A percentile compares a stretch with the other conserved stretches of the same genome.
These are phyloP conservation scores for Camellia lanceoleosa DNA, from an alignment of 148 eudicot genomes.

Conservation along the genomic window DNA sequence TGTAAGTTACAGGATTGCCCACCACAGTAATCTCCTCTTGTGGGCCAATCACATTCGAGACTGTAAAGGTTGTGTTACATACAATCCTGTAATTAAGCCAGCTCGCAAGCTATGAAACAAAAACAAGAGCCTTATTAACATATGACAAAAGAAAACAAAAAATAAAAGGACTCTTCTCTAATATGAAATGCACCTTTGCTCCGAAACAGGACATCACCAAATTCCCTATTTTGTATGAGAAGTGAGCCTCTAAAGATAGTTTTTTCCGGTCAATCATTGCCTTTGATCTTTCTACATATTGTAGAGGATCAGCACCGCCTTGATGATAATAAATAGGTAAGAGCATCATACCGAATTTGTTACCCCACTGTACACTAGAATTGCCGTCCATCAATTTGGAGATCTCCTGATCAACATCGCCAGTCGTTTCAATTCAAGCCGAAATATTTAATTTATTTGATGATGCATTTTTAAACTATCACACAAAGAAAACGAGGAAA, in stretches of 20 bases:
- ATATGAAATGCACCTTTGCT: conserved; percentile 39
- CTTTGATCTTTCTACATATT: conserved; percentile 51
- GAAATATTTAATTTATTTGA: no score
- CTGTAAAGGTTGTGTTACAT: conserved; percentile 49
- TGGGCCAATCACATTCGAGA: conserved; percentile 68
- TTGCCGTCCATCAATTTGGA: conserved; percentile 31
- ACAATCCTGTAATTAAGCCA: conserved; percentile 43
- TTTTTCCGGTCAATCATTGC: conserved; percentile 59
- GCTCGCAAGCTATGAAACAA: conserved; percentile 31
- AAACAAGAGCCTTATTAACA: background rate
- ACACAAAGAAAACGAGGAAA: background rate
- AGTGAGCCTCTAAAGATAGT: conserved; percentile 50
- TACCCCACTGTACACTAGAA: conserved; percentile 44
- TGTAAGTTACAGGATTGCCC: conserved; percentile 45
- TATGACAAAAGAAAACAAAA: background rate
- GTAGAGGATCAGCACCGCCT: conserved; percentile 35
- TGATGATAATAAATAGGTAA: conserved; percentile 53
- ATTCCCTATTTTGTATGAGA: conserved; percentile 41
- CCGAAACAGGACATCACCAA: conserved; percentile 50
- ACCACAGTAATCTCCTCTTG: conserved; percentile 39
- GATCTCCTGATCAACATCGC: conserved; percentile 28
- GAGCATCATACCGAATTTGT: conserved; percentile 54
- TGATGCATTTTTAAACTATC: background rate
- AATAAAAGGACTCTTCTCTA: background rate
- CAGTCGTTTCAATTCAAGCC: background rate